Conservation (phyloP, 2,329 filamentous ascomycete species). For the Knoxdaviesia proteae region DNA sequence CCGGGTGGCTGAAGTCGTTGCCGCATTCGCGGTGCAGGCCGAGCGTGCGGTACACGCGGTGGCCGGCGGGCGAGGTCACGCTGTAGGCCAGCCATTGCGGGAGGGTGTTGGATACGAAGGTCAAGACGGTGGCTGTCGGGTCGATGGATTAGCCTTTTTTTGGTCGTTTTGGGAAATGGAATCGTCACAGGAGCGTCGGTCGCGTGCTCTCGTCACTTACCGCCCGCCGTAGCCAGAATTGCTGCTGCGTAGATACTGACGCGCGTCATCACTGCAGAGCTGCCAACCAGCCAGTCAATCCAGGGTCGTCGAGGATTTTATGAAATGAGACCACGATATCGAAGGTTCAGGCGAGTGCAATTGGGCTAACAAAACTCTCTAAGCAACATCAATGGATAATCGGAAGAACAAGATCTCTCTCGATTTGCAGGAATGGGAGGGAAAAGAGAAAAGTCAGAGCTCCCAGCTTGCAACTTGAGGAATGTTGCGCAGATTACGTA, state of each 20-base stretch:
- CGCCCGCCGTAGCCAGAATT: slow-evolving; percentile 20
- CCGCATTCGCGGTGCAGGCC: slow-evolving; percentile 72
- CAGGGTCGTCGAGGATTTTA: no score
- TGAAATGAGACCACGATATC: no score
- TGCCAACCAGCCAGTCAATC: no score
- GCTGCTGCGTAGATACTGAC: slow-evolving; percentile 20
- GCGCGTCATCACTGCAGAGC: slow-evolving; percentile 17
- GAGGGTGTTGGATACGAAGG: slow-evolving; percentile 44
- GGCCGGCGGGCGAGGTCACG: slow-evolving; percentile 25
- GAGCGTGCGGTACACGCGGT: slow-evolving; percentile 35
- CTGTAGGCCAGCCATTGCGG: slow-evolving; percentile 53
- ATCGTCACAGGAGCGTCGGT: not conserved
- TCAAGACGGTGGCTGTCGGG: slow-evolving; percentile 44
- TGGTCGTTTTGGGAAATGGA: not conserved
- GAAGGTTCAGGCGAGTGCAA: no score
- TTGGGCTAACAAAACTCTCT: no score
- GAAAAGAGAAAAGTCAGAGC: no score
- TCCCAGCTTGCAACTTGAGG: no score
- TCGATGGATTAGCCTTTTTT: slow-evolving; percentile 11
- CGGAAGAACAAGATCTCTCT: no score
- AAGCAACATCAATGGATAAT: no score
- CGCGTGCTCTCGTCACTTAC: slow-evolving; percentile 13
- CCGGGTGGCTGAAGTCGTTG: slow-evolving; percentile 34
- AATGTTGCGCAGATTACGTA: no score
- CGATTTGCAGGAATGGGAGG: no score